Base-by-base conservation (phyloP, 169 alveolate genomes). In the Eimeria sp. region DNA sequence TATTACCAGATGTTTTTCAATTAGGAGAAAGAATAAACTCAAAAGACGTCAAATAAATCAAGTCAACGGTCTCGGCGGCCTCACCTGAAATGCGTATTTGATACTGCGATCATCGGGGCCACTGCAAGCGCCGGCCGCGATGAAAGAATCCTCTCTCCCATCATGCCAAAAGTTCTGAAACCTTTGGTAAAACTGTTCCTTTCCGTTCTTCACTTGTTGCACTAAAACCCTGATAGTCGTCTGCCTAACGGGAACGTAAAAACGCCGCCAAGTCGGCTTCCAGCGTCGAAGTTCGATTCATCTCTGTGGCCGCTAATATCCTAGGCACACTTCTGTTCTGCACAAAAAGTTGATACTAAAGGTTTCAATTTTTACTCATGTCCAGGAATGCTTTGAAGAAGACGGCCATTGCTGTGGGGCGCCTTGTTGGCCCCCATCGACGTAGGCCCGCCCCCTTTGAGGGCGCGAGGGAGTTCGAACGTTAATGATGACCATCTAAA, bases 51-150 rank as follows among this genome's bases (percentile, higher is more conserved):
- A 37, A 30, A 71, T 13, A 25, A 13, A 16, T 18, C 49, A 33
- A 30, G n/a, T 4, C 80, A 18, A 71, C 54, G 25, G 23, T 71
- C 80, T 71, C 80, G 13, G 80, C 54, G n/a, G 23, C 82, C 52
- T 82, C 76, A 95, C 93, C 95, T 77, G 80, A 90, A 95, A 60
- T 93, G 96, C 20, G 96, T 82, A 54, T 93, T 93, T 52, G 96
- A 72, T 25, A 93, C 93, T 66, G 96, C 96, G 43, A 93, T 87
- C 97, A 95, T 95, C 49, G 97, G 97, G 64, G 97, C 97, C 72
- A 95, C 94, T 37, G 94, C 87, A 33, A 95, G 91, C 52, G 68
- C 27, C 14, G 91, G 49, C 56, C 62, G 62, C 60, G 80, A 85
- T 13, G 56, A 30, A 30, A n/a, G 33, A 18, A 6, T 25, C n/a